These are phyloP conservation scores for Ottelia alismoides DNA, from an alignment of 106 monocot genomes.

Conservation along the genomic window DNA sequence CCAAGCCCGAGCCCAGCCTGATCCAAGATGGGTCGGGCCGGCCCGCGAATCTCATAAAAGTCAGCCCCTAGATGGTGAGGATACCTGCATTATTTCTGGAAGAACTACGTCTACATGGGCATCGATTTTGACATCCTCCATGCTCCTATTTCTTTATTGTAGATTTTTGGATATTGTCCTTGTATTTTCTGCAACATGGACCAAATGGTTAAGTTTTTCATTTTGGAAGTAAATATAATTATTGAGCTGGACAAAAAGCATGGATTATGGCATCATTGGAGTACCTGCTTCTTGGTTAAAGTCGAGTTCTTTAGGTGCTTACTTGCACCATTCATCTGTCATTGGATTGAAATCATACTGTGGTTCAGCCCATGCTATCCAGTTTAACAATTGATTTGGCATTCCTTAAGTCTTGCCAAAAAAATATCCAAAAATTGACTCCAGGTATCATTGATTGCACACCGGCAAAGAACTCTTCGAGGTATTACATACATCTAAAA, in stretches of 20 bases:
- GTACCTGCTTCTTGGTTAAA: constrained; percentile 97
- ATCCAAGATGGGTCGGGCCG: too few relatives aligned
- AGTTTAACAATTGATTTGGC: constrained; percentile 89
- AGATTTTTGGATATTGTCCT: constrained; percentile 73
- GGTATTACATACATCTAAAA: constrained; percentile 54
- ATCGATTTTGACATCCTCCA: constrained; percentile 1
- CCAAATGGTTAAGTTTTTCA: too few relatives aligned
- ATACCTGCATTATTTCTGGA: constrained; percentile 93
- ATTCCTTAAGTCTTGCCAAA: constrained; percentile 92
- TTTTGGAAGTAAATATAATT: background rate
- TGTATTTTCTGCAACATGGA: constrained; percentile 72
- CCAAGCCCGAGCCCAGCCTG: too few relatives aligned
- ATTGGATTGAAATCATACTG: constrained; percentile 87
- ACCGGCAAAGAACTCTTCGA: too few relatives aligned
- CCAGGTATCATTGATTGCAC: too few relatives aligned
- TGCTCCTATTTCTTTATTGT: constrained; percentile 14
- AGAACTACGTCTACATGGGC: constrained; percentile 63
- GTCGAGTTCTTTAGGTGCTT: constrained; percentile 97
- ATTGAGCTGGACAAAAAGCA: background rate
- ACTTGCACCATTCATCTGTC: constrained; percentile 99
- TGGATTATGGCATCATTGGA: background rate
- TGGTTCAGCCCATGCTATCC: constrained; percentile 99
- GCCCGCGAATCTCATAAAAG: too few relatives aligned
- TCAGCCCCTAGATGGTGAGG: too few relatives aligned
- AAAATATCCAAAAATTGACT: constrained; percentile 1